Evolutionary conservation across 2,329 filamentous ascomycete genomes (phyloP), one percentile per base, ranked within the genome.

Genomic region (Mycosphaerella arachidis): DNA sequence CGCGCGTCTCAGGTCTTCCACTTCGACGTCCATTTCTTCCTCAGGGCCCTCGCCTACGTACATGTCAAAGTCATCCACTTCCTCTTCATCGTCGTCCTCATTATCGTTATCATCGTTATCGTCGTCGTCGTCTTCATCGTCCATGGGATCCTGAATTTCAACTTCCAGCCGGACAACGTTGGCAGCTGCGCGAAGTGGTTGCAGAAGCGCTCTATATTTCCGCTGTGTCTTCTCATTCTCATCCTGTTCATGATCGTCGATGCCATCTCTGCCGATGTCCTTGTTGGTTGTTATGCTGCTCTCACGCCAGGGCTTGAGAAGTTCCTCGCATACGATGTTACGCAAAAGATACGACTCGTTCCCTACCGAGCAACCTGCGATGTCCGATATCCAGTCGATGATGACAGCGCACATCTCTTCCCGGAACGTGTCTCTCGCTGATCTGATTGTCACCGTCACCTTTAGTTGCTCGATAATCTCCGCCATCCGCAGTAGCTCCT

Each of bases 391-490:
- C 95, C 95, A 99, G 69, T 97, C 92, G 56, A 99, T 89, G 62
- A 99, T 93, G 16, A 92, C 91, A n/a, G 90, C 92, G 69, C 92
- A 97, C 95, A 99, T 99, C 73, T 97, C 90, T 73, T 99, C 94
- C 60, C 94, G 85, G 77, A 97, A 99, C 0, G 92, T 97, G 75
- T 99, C 94, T 67, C 95, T 85, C 5, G 94, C 86, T 9, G 93
- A 96, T 48, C 94, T 86, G 62, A 99, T 92, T 0, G 94, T 99
- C 53, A 97, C 91, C 0, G 94, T 97, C 59, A 99, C 86, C 72
- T 96, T 92, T 74, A 99, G 97, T 62, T 96, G 88, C 75, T 99
- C 94, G 65, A 99, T 90, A 24, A 94, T 87, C 64, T 86, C 89
- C 5, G 92, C 90, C 75, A 94, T 92, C 13, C 79, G 78, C 16